Evolutionary conservation across 306 rosid species (phyloP).

Genomic region (Sechiopsis laciniata): DNA sequence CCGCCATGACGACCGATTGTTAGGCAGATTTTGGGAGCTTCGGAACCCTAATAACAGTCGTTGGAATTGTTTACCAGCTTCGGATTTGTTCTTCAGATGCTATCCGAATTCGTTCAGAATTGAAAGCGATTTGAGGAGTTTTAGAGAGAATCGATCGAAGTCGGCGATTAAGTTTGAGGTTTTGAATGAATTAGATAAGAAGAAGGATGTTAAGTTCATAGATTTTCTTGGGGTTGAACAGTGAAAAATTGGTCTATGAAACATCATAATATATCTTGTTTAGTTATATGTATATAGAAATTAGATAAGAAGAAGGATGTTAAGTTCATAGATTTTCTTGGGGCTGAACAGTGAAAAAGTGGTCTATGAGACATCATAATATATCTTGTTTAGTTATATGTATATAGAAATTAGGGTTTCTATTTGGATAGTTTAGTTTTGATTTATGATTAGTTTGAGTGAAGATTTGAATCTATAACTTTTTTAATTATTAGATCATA

Average conservation of each 20-base stretch:
- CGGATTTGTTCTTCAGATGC: not conserved
- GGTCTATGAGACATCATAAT: not conserved
- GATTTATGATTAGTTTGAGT: not conserved
- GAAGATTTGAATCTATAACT: no score
- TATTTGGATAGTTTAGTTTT: not conserved
- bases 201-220: conserved; percentile 26
- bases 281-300: not conserved
- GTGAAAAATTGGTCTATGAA: not conserved
- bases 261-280: not conserved
- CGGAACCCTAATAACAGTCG: not conserved
- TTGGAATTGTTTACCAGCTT: not conserved
- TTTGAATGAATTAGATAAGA: conserved; percentile 7
- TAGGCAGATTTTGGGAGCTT: not conserved
- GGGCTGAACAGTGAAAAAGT: conserved; percentile 31
- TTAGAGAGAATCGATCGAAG: not conserved
- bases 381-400: not conserved
- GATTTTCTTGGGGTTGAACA: conserved; percentile 58
- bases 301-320: conserved; percentile 22
- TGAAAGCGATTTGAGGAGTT: not conserved
- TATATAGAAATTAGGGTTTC: not conserved
- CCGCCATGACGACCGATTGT: not conserved
- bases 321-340: conserved; percentile 47
- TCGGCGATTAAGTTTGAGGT: conserved; percentile 17
- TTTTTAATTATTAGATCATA: no score
- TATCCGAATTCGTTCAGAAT: not conserved